Conservation (phyloP, 768 basidiomycete species). For the Tricholoma flavovirens region DNA sequence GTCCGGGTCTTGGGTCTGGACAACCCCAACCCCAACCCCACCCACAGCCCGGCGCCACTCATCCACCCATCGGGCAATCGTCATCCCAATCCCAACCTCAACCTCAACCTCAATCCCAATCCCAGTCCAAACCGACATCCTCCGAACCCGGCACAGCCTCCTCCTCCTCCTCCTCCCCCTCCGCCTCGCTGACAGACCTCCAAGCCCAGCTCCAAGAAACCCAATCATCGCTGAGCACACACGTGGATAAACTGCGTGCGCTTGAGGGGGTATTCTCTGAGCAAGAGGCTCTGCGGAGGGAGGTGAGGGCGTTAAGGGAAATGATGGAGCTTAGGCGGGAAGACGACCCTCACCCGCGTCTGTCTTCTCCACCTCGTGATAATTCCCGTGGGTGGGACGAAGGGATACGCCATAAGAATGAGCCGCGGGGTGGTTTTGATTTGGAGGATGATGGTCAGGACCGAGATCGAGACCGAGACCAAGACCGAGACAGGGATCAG, state of each 20-base stretch:
- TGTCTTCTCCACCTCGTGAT: conserved; percentile 1
- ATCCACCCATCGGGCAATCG: conserved; percentile 10
- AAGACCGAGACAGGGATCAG: neutral
- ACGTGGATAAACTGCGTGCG: conserved; percentile 77
- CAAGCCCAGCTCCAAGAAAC: conserved; percentile 84
- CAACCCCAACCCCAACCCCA: conserved; percentile 18
- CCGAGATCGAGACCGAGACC: conserved; percentile 2
- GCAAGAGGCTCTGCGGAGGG: conserved; percentile 77
- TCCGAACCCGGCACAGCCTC: conserved; percentile 11
- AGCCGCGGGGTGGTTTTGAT: conserved; percentile 26
- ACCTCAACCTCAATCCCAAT: conserved; percentile 19
- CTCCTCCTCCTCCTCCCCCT: conserved; percentile 4
- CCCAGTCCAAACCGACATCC: conserved; percentile 14
- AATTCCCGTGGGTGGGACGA: neutral
- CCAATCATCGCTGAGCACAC: conserved; percentile 65
- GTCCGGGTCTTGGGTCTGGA: conserved; percentile 21
- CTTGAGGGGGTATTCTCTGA: conserved; percentile 79
- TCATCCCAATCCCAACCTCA: conserved; percentile 18
- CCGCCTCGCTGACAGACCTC: conserved; percentile 46
- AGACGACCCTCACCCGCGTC: conserved; percentile 25
- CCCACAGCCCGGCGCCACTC: conserved; percentile 22
- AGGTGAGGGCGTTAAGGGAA: conserved; percentile 68
- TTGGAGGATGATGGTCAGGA: conserved; percentile 31
- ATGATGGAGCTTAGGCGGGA: conserved; percentile 62
- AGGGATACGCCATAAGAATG: conserved; percentile 7